Base-by-base conservation (phyloP, 1,284 basidiomycete species). In the Agroathelia rolfsii region DNA sequence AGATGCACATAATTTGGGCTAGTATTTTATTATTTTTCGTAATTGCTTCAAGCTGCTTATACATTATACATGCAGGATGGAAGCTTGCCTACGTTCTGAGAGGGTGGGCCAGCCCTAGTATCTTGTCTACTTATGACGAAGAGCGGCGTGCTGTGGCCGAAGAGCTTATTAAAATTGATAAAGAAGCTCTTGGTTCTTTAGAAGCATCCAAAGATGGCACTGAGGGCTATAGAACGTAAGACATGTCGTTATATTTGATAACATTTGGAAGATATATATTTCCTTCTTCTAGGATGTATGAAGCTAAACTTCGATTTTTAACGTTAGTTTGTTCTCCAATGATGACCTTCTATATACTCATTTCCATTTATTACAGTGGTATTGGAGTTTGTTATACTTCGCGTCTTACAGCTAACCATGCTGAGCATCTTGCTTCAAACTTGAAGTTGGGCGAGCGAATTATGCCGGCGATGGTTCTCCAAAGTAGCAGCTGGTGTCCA, bases 111-210 rank as follows among this genome's bases (percentile, higher is more conserved):
- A 28, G 45, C 2, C 12, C 28, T 2, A 37, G 43, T 3, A 42
- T 56, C 13, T 44, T 54, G 14, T 46, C 46, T 14, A 49, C 45
- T 6, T 55, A 56, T 34, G 33, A 28, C 23, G 39, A 41, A 15
- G 54, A 55, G 34, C 47, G 54, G n/a, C 32, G 50, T 15, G 51
- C 52, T 11, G 51, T 55, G 28, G 47, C 53, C 34, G 41, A 43
- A 11, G 44, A 49, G 23, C 49, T 56, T 46, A 46, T 56, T 39
- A 39, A 46, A 14, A 38, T 42, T 28, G 46, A 45, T 0, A 46
- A 43, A 10, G 33, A 28, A 2, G 34, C 34, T 14, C 24, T 23
- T 21, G 26, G 24, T 19, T 28, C 27, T 32, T 30, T 36, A 7
- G 22, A 33, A 9, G 15, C 30, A 24, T 6, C 14, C 12, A 26